Conservation (phyloP, 257 asterid species). For the Parsonsia alboflavescens region DNA sequence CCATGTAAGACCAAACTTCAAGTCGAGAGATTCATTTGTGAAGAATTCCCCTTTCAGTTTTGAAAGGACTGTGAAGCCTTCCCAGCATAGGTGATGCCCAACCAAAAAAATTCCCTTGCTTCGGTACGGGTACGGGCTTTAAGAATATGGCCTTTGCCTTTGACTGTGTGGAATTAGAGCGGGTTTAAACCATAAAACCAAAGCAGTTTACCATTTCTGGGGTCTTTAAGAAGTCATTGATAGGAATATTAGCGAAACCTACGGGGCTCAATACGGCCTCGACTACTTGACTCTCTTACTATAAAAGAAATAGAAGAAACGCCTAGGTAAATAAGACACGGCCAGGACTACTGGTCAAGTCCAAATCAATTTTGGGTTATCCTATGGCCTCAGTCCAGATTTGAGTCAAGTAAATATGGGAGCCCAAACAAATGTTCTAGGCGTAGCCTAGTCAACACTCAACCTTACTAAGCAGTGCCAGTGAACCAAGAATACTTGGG, state of each 20-base stretch:
- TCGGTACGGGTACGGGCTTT: too few species aligned
- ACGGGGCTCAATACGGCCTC: neutral
- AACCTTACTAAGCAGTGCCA: too few species aligned
- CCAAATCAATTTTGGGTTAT: neutral
- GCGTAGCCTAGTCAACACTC: too few species aligned
- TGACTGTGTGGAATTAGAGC: too few species aligned
- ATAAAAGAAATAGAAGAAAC: neutral
- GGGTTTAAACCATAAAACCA: too few species aligned
- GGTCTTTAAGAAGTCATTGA: neutral
- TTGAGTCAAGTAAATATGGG: too few species aligned
- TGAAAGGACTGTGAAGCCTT: constrained; percentile 98
- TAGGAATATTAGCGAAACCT: neutral
- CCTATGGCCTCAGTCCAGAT: neutral
- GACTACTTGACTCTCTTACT: neutral
- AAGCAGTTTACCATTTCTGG: too few species aligned
- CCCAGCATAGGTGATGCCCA: too few species aligned
- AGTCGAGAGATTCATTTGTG: constrained; percentile 97
- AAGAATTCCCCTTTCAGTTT: constrained; percentile 81
- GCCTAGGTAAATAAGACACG: neutral
- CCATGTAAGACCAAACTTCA: constrained; percentile 99
- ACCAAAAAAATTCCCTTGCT: too few species aligned
- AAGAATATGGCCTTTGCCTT: too few species aligned
- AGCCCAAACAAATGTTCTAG: too few species aligned
- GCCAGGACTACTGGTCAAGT: neutral
- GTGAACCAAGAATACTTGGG: too few species aligned